Evolutionary conservation across 371 early-diverging fungal species (phyloP), one percentile per base, ranked within the genome.

Genomic region (Rhizomucor miehei): DNA sequence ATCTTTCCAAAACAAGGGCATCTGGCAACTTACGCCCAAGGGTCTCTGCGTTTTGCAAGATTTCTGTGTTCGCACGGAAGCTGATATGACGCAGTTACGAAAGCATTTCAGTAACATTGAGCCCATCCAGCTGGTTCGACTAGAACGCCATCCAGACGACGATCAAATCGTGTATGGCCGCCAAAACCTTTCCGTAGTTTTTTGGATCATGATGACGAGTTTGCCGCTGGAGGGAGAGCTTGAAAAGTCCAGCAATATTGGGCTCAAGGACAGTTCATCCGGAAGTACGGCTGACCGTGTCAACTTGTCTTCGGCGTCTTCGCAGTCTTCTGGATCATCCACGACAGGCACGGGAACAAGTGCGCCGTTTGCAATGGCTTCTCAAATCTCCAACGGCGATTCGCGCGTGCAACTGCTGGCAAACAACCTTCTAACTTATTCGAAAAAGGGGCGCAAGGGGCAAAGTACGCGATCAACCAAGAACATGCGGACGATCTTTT

Each of bases 21-120:
- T 86, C 11, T 84, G 79, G 67, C 79, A 78, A 19, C 54, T 86
- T 16, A 86, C 84, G 0, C 71, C 76, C 8, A 86, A 86, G 51
- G 86, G 86, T 9, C 58, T 81, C 2, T 77, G 80, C 55, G 60
- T 86, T 6, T 57, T 86, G 2, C 83, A 80, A 47, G 79, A 73
- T 51, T 79, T 75, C 44, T 75, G 75, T 51, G 56, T 69, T 6
- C 59, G 79, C 41, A 79, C 75, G 1, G 70, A 71, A 19, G 74
- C 69, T 1, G 62, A 71, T 36, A 52, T 69, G 43, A 47, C 66
- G 1, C 38, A 48, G 2, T 29, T 73, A 1, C 63, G 72, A 20
- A 66, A 63, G 13, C 64, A 66, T 25, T 66, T 73, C 21, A 62
- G 66, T 23, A 66, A 73, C 57, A 61, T 79, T 56, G 65, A 69